Conservation (phyloP, 495 filamentous ascomycete genomes). For the Hypoxylon fuscum region DNA sequence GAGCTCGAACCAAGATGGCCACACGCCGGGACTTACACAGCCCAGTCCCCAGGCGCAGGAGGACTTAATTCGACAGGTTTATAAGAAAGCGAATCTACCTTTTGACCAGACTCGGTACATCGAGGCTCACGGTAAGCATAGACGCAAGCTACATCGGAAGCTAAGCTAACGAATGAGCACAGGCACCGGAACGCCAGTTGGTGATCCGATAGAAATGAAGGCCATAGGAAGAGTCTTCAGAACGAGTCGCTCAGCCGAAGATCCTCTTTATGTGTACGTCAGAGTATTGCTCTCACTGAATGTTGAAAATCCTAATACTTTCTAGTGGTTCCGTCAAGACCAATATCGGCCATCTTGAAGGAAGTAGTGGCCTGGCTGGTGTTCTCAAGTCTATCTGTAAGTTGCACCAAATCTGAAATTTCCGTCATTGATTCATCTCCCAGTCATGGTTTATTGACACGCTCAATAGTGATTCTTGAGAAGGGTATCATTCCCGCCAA, state of each 20-base stretch:
- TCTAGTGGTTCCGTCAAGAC: constrained; percentile 61
- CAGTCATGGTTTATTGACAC: neutral
- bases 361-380: constrained; percentile 58
- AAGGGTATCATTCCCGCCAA: constrained; percentile 55
- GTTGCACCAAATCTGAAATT: constrained; percentile 45
- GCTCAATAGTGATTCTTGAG: constrained; percentile 56
- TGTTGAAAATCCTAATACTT: neutral
- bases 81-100: constrained; percentile 55
- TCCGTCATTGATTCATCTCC: neutral
- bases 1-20: constrained; percentile 64
- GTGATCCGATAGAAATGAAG: constrained; percentile 64
- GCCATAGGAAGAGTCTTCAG: constrained; percentile 56
- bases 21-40: constrained; percentile 59
- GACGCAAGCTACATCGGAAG: neutral
- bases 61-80: constrained; percentile 56
- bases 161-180: neutral
- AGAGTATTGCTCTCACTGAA: neutral
- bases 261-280: constrained; percentile 55
- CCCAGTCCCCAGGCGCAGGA: constrained; percentile 62
- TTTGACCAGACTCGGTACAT: constrained; percentile 55
- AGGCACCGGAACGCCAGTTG: constrained; percentile 63
- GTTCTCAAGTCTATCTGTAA: constrained; percentile 62
- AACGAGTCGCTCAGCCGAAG: constrained; percentile 26
- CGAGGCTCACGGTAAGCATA: constrained; percentile 51
- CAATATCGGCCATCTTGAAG: constrained; percentile 66